Evolutionary conservation across 345 rosid species (phyloP).

Genomic region (Ceriops zippeliana): DNA sequence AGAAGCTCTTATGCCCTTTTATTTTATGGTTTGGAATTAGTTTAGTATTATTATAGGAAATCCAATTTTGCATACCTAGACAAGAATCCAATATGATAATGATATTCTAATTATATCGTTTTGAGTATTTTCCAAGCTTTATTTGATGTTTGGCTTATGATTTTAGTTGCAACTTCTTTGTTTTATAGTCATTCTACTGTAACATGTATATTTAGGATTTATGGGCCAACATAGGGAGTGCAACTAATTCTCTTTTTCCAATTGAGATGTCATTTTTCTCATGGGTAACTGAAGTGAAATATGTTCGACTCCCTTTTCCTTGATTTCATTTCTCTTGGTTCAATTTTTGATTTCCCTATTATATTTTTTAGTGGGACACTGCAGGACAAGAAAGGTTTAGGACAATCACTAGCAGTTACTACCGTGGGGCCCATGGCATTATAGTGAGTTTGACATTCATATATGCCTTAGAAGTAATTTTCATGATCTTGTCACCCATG

Average conservation of each 20-base stretch:
- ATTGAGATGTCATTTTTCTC: not conserved
- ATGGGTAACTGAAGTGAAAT: constrained; percentile 6
- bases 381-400: constrained; percentile 97
- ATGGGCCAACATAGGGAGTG: not conserved
- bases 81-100: not conserved
- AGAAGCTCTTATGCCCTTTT: constrained; percentile 7
- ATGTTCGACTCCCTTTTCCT: not conserved
- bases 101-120: not conserved
- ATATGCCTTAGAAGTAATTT: not conserved
- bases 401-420: constrained; percentile 95
- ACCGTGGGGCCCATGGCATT: constrained; percentile 96
- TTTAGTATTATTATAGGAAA: not conserved
- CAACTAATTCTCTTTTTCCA: not conserved
- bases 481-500: not conserved
- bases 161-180: not conserved
- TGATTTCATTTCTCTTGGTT: not conserved
- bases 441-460: constrained; percentile 43
- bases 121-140: not conserved
- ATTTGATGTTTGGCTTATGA: not conserved
- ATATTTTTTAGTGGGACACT: constrained; percentile 71
- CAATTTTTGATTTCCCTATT: not conserved
- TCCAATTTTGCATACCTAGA: not conserved
- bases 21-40: not conserved
- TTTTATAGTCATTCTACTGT: not conserved
- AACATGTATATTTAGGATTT: not conserved